phyloP scores from a whole-genome alignment of 2,329 filamentous ascomycete species.

The Ascochyta koolunga region DNA sequence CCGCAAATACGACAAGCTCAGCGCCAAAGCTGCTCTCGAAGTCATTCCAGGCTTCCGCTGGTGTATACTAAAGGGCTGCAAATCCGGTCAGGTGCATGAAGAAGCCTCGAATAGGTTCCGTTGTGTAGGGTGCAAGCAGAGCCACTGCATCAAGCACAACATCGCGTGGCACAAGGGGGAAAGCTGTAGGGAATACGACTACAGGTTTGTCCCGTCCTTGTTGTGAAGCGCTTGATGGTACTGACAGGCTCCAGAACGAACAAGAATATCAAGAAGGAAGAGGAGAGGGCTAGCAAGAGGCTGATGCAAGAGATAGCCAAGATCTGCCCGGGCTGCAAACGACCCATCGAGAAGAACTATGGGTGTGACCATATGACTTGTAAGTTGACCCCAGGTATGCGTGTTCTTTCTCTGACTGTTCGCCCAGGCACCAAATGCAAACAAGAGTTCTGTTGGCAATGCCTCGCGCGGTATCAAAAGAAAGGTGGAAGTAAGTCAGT shows the following conservation, averaged over 20 bases:
- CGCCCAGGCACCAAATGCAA: conserved; percentile 43
- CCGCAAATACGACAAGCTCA: conserved; percentile 51
- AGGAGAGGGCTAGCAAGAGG: conserved; percentile 37
- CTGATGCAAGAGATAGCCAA: conserved; percentile 43
- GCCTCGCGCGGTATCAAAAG: conserved; percentile 34
- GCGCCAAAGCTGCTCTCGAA: conserved; percentile 53
- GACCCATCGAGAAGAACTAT: conserved; percentile 48
- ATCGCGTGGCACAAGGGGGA: conserved; percentile 48
- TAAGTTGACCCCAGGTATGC: conserved; percentile 15
- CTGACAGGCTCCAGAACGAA: conserved; percentile 20
- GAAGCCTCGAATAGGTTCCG: conserved; percentile 51
- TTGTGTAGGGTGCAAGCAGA: conserved; percentile 45
- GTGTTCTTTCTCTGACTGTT: background rate
- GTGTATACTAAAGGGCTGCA: conserved; percentile 59
- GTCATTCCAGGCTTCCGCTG: conserved; percentile 57
- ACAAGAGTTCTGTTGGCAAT: conserved; percentile 51
- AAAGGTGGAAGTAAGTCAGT: background rate
- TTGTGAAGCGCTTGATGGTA: background rate
- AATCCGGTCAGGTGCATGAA: conserved; percentile 59
- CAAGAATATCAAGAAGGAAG: conserved; percentile 32
- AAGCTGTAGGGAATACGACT: conserved; percentile 50
- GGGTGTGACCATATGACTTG: conserved; percentile 53
- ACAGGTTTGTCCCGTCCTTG: conserved; percentile 26
- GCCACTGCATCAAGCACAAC: conserved; percentile 46
- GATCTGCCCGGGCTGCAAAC: conserved; percentile 49